Evolutionary conservation across 371 early-diverging fungal genomes (phyloP).

Genomic region (Mortierella sp.): DNA sequence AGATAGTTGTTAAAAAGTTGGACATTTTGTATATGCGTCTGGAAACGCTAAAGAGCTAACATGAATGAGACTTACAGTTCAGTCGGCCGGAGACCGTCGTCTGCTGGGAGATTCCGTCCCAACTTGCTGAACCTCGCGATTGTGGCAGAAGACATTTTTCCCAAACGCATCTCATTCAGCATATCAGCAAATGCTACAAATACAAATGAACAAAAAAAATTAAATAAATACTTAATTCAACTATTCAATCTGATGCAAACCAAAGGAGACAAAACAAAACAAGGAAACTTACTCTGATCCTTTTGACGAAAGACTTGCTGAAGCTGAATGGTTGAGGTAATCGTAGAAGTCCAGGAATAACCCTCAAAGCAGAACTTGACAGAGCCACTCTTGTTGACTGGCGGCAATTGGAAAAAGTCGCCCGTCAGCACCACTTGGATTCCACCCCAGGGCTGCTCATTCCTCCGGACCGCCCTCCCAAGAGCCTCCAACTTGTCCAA

Average conservation of each 20-base stretch:
- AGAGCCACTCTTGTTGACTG: slow-evolving; percentile 51
- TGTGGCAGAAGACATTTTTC: slow-evolving; percentile 63
- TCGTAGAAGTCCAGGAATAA: slow-evolving; percentile 66
- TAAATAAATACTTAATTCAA: background rate
- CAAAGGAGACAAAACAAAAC: background rate
- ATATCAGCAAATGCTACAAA: slow-evolving; percentile 65
- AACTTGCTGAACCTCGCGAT: slow-evolving; percentile 61
- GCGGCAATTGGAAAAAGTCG: slow-evolving; percentile 76
- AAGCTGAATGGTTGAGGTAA: slow-evolving; percentile 63
- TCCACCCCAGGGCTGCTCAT: slow-evolving; percentile 67
- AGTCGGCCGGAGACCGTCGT: slow-evolving; percentile 75
- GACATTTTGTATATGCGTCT: background rate
- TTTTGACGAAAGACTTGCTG: slow-evolving; percentile 64
- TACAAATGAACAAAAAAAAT: background rate
- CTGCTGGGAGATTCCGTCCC: slow-evolving; percentile 59
- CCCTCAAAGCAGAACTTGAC: slow-evolving; percentile 79
- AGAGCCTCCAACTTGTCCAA: slow-evolving; percentile 51
- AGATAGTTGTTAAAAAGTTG: background rate
- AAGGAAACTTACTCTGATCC: slow-evolving; percentile 43
- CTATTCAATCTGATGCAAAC: background rate
- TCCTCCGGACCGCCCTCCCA: slow-evolving; percentile 29
- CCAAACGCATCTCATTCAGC: slow-evolving; percentile 73
- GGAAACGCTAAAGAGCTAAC: background rate
- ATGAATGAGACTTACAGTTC: slow-evolving; percentile 68
- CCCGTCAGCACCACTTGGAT: slow-evolving; percentile 72